Evolutionary conservation across 2,329 filamentous ascomycete species (phyloP).

Genomic region (Penicillium sp.): DNA sequence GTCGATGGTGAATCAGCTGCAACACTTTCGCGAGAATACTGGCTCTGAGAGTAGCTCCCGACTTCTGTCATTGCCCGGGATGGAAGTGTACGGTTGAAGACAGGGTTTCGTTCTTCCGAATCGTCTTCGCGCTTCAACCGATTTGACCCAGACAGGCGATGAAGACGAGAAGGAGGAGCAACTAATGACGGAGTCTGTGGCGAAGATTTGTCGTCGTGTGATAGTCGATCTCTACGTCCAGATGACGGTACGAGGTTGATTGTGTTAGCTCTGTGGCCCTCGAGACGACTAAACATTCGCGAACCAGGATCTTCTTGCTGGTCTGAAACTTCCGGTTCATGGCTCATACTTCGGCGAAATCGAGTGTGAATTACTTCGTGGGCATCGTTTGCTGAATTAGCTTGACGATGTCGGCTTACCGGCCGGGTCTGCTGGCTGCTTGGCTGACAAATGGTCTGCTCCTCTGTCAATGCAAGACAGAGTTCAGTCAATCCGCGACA

Average conservation of each 20-base stretch:
- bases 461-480: conserved; percentile 75
- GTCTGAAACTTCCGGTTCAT: conserved; percentile 34
- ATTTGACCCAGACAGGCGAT: conserved; percentile 37
- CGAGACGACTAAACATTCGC: conserved; percentile 33
- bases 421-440: conserved; percentile 22
- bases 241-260: conserved; percentile 22
- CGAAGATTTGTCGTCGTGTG: conserved; percentile 25
- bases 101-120: conserved; percentile 25
- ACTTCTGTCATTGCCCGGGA: conserved; percentile 43
- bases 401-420: conserved; percentile 13
- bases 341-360: conserved; percentile 35
- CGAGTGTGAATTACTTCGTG: conserved; percentile 23
- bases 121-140: conserved; percentile 36
- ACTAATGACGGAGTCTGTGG: conserved; percentile 23
- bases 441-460: conserved; percentile 29
- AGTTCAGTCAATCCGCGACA: conserved; percentile 91
- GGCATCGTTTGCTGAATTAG: conserved; percentile 14
- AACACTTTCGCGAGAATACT: conserved; percentile 26
- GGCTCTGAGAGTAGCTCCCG: conserved; percentile 23
- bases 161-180: conserved; percentile 35
- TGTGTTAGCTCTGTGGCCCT: conserved; percentile 39
- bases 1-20: conserved; percentile 24
- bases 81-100: conserved; percentile 32
- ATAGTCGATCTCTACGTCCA: conserved; percentile 19
- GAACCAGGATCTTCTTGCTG: conserved; percentile 22